Conservation (phyloP, 257 asterid species). For the Ligustrum vulgare region DNA sequence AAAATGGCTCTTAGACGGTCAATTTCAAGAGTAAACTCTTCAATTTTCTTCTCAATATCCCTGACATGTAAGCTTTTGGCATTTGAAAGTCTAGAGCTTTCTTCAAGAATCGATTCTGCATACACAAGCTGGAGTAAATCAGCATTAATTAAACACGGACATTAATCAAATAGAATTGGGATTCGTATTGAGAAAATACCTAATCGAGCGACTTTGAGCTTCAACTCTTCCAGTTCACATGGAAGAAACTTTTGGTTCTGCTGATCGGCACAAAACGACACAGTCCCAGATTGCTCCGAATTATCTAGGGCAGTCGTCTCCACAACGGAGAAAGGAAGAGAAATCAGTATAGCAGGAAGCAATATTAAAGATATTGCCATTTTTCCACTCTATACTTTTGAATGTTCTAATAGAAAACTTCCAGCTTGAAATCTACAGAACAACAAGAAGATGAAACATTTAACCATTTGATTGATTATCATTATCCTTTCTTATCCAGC, state of each 20-base stretch:
- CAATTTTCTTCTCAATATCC: conserved; percentile 52
- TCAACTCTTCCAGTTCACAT: conserved; percentile 52
- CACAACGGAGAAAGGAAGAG: conserved; percentile 22
- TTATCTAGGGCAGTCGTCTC: conserved; percentile 29
- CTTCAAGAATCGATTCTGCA: conserved; percentile 61
- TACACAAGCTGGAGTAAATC: conserved; percentile 9
- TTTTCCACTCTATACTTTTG: neutral
- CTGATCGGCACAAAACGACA: conserved; percentile 36
- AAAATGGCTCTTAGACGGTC: conserved; percentile 36
- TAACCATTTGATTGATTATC: no score
- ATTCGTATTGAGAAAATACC: conserved; percentile 38
- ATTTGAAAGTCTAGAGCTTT: conserved; percentile 37
- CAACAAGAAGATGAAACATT: no score
- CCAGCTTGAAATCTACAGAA: no score
- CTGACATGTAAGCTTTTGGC: conserved; percentile 37
- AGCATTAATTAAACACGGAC: conserved; percentile 18
- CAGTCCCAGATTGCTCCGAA: conserved; percentile 24
- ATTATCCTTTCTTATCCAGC: no score
- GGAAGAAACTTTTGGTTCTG: conserved; percentile 32
- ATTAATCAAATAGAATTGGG: conserved; percentile 1
- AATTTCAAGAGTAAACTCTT: conserved; percentile 42
- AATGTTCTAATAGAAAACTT: no score
- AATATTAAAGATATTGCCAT: conserved; percentile 39
- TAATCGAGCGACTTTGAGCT: conserved; percentile 64
- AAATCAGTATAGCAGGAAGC: conserved; percentile 33